Percentiles rank a stretch among this genome's conserved stretches.
phyloP scores from a whole-genome alignment of 1,284 basidiomycete genomes.

The Sanghuangporus baumii region DNA sequence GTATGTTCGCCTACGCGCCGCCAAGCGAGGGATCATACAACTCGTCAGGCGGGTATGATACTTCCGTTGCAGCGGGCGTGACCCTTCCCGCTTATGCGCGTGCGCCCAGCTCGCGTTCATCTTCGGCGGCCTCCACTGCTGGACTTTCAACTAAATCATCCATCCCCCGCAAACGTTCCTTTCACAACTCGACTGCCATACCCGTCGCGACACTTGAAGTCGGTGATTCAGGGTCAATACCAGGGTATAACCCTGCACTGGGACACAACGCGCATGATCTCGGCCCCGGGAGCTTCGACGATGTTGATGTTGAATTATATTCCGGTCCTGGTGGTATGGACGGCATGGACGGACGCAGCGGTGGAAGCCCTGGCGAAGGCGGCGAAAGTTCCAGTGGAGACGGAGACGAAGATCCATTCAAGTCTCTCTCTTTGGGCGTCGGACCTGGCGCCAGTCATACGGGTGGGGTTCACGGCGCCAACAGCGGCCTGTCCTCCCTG shows the following conservation, averaged over 20 bases:
- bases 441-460: conserved; percentile 16
- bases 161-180: conserved; percentile 42
- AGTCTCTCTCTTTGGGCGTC: conserved; percentile 10
- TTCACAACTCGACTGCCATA: conserved; percentile 43
- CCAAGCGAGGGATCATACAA: background rate
- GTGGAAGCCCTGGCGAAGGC: conserved; percentile 15
- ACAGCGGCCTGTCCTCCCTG: conserved; percentile 29
- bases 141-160: conserved; percentile 35
- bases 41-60: background rate
- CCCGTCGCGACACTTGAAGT: conserved; percentile 10
- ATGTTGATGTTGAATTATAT: conserved; percentile 32
- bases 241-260: background rate
- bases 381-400: conserved; percentile 3
- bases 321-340: conserved; percentile 27
- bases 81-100: background rate
- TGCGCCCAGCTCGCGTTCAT: conserved; percentile 30
- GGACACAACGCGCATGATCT: conserved; percentile 24
- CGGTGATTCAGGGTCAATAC: conserved; percentile 31
- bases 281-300: conserved; percentile 32
- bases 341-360: conserved; percentile 15
- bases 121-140: conserved; percentile 16
- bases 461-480: conserved; percentile 10
- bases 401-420: conserved; percentile 14
- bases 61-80: background rate
- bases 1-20: conserved; percentile 17